These are phyloP conservation scores for Lojkania enalia DNA, from an alignment of 2,329 filamentous ascomycete species.

Conservation along the genomic window DNA sequence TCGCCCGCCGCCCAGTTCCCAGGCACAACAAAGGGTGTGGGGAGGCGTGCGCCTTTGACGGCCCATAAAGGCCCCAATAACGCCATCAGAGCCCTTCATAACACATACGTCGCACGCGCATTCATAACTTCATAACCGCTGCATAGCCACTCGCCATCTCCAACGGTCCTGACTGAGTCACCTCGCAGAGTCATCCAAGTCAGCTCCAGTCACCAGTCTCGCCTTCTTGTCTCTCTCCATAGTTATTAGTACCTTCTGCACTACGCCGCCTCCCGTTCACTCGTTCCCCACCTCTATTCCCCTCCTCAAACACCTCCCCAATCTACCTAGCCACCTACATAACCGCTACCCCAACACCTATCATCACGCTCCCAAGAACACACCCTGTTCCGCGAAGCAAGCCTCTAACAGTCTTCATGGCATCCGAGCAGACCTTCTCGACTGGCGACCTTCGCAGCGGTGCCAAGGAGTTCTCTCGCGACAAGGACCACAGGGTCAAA, in stretches of 20 bases:
- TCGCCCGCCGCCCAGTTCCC: constrained; percentile 19
- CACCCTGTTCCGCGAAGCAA: constrained; percentile 13
- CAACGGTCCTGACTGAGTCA: constrained; percentile 37
- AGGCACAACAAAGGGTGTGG: constrained; percentile 27
- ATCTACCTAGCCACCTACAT: constrained; percentile 12
- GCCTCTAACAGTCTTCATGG: constrained; percentile 40
- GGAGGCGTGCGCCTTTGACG: constrained; percentile 31
- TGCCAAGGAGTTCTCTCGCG: constrained; percentile 57
- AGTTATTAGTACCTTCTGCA: constrained; percentile 33
- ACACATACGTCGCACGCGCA: constrained; percentile 24
- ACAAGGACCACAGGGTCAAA: constrained; percentile 55
- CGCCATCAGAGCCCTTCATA: constrained; percentile 10
- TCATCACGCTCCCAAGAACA: constrained; percentile 15
- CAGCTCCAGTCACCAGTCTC: constrained; percentile 36
- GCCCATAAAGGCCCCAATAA: constrained; percentile 26
- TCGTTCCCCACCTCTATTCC: constrained; percentile 16
- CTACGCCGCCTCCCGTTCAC: constrained; percentile 15
- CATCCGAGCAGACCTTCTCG: constrained; percentile 51
- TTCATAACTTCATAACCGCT: constrained; percentile 24
- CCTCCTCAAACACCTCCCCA: constrained; percentile 14
- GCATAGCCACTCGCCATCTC: constrained; percentile 34
- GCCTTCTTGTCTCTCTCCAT: constrained; percentile 27
- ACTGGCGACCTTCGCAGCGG: constrained; percentile 58
- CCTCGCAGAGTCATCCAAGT: constrained; percentile 40
- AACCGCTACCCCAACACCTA: constrained; percentile 10